Conservation (phyloP, 2,329 filamentous ascomycete genomes). For the Fusarium newnesense region DNA sequence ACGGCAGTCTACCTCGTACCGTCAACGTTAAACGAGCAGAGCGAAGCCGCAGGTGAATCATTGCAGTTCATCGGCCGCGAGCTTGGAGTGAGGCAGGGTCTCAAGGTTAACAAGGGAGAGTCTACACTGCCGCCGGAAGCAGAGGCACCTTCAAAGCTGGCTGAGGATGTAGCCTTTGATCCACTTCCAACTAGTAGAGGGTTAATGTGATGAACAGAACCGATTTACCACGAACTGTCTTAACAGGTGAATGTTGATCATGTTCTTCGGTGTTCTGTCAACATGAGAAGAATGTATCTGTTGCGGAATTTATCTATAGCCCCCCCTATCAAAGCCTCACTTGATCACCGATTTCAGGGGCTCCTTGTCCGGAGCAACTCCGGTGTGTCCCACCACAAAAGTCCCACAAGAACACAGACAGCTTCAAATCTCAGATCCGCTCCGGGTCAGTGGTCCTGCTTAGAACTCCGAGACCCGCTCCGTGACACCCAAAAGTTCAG, state of each 20-base stretch:
- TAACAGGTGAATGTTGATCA: neutral
- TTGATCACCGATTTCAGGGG: neutral
- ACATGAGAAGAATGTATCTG: neutral
- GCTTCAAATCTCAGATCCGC: neutral
- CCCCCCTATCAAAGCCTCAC: neutral
- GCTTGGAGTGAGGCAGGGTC: conserved; percentile 51
- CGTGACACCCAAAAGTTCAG: conserved; percentile 1
- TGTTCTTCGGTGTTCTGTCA: neutral
- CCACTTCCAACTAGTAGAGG: conserved; percentile 24
- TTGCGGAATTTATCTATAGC: neutral
- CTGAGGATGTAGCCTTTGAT: conserved; percentile 29
- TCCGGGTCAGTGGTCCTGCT: neutral
- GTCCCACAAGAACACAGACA: conserved; percentile 5
- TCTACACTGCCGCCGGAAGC: conserved; percentile 44
- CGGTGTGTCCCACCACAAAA: neutral
- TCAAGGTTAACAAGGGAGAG: conserved; percentile 38
- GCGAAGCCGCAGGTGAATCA: conserved; percentile 40
- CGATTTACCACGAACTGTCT: neutral
- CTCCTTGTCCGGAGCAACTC: neutral
- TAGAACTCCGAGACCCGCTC: conserved; percentile 1
- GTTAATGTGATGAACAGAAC: conserved; percentile 15
- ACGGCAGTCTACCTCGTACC: conserved; percentile 46
- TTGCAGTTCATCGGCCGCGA: conserved; percentile 50
- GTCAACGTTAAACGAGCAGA: conserved; percentile 45
- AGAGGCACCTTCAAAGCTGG: conserved; percentile 36